A percentile compares a stretch with the other conserved stretches of the same genome.
phyloP scores from a whole-genome alignment of 2,329 filamentous ascomycete genomes.

The Colletotrichum sp. region DNA sequence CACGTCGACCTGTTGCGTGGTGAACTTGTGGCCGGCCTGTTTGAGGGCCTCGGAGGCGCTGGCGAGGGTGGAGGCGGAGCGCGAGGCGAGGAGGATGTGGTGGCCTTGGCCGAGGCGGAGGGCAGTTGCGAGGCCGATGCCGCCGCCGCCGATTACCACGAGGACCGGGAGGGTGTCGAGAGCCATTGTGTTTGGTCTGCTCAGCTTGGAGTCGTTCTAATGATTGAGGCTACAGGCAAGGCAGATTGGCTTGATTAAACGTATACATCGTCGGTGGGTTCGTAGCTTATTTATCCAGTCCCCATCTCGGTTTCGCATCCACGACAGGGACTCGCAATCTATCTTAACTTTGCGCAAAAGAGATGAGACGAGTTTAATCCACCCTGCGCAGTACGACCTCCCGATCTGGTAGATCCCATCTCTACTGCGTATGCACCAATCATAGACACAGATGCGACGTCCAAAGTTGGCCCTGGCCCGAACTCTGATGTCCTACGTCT shows the following conservation, averaged over 20 bases:
- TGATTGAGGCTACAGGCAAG: fast-evolving
- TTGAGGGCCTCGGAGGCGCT: background rate
- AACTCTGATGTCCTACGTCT: background rate
- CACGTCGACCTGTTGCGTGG: background rate
- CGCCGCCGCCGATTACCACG: conserved; percentile 3
- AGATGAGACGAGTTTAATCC: background rate
- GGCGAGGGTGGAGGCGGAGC: background rate
- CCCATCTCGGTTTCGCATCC: background rate
- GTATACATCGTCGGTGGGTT: fast-evolving
- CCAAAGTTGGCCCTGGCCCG: background rate
- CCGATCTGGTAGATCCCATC: background rate
- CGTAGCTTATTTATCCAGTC: background rate
- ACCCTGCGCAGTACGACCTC: background rate
- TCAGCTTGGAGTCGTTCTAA: no score
- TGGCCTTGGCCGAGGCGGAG: background rate
- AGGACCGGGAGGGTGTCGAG: background rate
- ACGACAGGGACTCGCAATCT: background rate
- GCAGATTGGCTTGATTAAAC: fast-evolving
- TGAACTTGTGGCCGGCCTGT: background rate
- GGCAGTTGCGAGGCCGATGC: background rate
- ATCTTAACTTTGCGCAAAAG: background rate
- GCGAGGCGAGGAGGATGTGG: background rate
- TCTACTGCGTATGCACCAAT: background rate
- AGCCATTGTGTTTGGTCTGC: background rate
- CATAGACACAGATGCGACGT: background rate